These are phyloP conservation scores for Manihot esculenta DNA, from an alignment of 441 rosid species.

Conservation along the genomic window DNA sequence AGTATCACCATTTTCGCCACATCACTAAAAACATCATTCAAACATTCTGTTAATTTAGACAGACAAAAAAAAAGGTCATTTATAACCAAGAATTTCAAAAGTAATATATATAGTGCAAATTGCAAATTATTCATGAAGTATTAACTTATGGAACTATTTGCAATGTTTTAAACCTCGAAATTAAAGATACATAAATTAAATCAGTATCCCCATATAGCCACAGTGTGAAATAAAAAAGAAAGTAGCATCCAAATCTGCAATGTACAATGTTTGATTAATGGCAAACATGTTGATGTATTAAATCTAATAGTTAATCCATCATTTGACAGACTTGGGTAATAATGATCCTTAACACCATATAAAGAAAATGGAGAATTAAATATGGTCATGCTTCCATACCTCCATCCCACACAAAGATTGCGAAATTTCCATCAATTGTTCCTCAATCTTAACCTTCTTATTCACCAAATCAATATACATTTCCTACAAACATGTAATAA, in stretches of 20 bases:
- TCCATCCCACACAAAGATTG: slow-evolving; percentile 49
- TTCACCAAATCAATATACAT: slow-evolving; percentile 52
- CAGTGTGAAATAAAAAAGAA: background rate
- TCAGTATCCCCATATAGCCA: background rate
- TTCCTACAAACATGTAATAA: slow-evolving; percentile 43
- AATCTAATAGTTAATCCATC: no score
- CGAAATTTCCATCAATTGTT: slow-evolving; percentile 52
- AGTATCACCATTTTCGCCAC: background rate
- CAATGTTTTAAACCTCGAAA: background rate
- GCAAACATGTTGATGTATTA: no score
- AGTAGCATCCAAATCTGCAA: background rate
- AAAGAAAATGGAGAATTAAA: background rate
- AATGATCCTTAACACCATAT: background rate
- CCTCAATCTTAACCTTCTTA: slow-evolving; percentile 60
- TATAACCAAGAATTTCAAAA: background rate
- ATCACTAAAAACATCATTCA: background rate
- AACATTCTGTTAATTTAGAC: background rate
- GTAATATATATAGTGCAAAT: background rate
- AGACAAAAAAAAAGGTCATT: no score
- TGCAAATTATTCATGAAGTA: slow-evolving; percentile 5
- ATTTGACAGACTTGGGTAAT: background rate
- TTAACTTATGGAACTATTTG: background rate
- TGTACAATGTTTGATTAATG: background rate
- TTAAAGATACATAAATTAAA: background rate
- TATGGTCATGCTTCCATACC: slow-evolving; percentile 38